phyloP scores from a whole-genome alignment of 495 filamentous ascomycete genomes.

The Poronia punctata region DNA sequence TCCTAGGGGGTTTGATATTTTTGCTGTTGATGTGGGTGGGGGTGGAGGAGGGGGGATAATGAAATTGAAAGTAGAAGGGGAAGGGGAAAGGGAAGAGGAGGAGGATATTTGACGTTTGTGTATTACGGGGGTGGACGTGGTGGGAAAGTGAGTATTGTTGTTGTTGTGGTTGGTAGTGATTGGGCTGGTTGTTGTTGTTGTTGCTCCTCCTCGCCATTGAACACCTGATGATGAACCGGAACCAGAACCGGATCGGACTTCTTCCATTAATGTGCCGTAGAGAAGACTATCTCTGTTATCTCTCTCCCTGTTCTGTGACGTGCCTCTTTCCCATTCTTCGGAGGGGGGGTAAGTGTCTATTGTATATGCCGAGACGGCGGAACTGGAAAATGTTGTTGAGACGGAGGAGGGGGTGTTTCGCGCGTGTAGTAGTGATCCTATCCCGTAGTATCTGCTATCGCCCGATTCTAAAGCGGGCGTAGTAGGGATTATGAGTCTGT shows the following conservation, averaged over 20 bases:
- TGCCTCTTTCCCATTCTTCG: background rate
- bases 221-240: too few relatives aligned
- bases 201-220: slow-evolving; percentile 1
- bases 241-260: slow-evolving; percentile 9
- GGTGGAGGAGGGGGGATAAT: background rate
- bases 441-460: too few relatives aligned
- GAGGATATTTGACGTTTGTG: too few relatives aligned
- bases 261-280: slow-evolving; percentile 13
- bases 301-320: background rate
- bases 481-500: slow-evolving; percentile 8
- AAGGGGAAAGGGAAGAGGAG: background rate
- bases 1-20: slow-evolving; percentile 7
- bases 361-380: too few relatives aligned
- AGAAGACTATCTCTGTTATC: slow-evolving; percentile 6
- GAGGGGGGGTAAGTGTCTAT: too few relatives aligned
- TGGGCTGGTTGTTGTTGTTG: background rate
- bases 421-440: too few relatives aligned
- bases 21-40: slow-evolving; percentile 5
- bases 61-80: background rate
- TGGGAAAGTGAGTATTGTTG: background rate
- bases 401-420: background rate
- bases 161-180: too few relatives aligned
- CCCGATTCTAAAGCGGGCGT: slow-evolving; percentile 18
- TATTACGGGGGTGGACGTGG: background rate
- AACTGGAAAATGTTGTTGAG: too few relatives aligned